A percentile compares a stretch with the other conserved stretches of the same genome.
Conservation (phyloP, 495 filamentous ascomycete species). For the Alectoria sarmentosa region DNA sequence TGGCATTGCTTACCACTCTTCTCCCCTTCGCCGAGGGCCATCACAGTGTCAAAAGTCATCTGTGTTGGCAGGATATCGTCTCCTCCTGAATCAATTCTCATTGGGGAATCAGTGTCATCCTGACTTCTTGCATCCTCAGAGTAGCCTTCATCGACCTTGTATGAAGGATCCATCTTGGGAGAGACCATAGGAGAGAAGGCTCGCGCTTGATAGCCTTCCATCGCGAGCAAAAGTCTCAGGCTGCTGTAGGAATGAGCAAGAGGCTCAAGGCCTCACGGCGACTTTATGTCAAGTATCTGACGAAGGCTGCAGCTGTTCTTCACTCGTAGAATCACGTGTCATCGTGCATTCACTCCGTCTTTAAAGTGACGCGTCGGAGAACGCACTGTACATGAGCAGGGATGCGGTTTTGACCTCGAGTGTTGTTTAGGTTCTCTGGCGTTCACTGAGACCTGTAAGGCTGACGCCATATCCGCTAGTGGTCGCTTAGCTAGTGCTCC, state of each 20-base stretch:
- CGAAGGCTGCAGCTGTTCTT: background rate
- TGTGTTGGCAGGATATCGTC: constrained; percentile 33
- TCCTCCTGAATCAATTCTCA: constrained; percentile 30
- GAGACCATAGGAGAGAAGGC: constrained; percentile 2
- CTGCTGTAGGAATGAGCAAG: constrained; percentile 4
- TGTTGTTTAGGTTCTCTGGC: background rate
- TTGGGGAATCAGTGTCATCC: constrained; percentile 37
- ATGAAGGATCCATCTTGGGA: constrained; percentile 32
- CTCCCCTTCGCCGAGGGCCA: constrained; percentile 45
- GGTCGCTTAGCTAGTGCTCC: constrained; percentile 15
- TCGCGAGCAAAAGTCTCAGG: constrained; percentile 6
- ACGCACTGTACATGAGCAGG: background rate
- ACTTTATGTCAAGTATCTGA: background rate
- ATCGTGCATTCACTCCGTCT: no score
- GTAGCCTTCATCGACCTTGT: constrained; percentile 58
- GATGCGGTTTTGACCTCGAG: background rate
- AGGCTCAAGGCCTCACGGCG: background rate
- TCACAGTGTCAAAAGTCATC: constrained; percentile 27
- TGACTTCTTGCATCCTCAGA: constrained; percentile 57
- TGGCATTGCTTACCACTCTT: constrained; percentile 44
- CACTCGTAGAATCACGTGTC: background rate
- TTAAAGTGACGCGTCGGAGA: background rate
- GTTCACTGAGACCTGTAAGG: background rate
- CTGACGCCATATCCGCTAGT: constrained; percentile 8
- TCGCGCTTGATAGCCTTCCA: constrained; percentile 9